Evolutionary conservation across 73 alveolate species (phyloP), one percentile per base, ranked within the genome.

Genomic region (Urostyla sp.): DNA sequence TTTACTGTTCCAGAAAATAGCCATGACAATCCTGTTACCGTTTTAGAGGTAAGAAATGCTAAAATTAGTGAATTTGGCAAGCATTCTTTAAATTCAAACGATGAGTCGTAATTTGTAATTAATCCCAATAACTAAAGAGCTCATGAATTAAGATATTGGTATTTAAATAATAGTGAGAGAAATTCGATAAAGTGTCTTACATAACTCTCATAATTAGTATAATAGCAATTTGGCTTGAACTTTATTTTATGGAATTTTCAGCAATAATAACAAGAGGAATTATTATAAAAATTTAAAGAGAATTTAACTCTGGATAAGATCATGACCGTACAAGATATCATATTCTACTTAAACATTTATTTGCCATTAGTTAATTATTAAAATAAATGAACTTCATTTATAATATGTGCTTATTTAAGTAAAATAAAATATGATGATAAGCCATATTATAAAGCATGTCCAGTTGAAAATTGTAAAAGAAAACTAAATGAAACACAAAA

Each of bases 391-490:
- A 24, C 21, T 6, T 54, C 24, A 54, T 54, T 18, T 24, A 7
- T 21, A 7, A 26, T 54, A 20, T 21, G 24, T 7, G 72, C 49
- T 6, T 54, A 54, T 21, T 4, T 54, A 11, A 27, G 49, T 11
- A 54, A 54, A 26, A 54, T 54, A 20, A 54, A 54, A 21, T 5
- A 8, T 3, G 18, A 54, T 54, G 72, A 54, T 10, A 3, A 54
- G 18, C 49, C 72, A 6, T 54, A 54, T 24, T 54, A 54, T 54
- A 10, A 20, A 24, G 72, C 72, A 11, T 54, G 72, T 24, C 72
- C 72, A 18, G 66, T 56, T 20, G 87, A 75, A 49, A 37, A n/a
- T 13, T 75, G 87, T 36, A 55, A 40, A 28, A 28, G 87, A 31
- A 75, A 75, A 40, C 79, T 75, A 56, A 21, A n/a, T 58, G 67